phyloP scores from a whole-genome alignment of 2,329 filamentous ascomycete genomes.

The Fusarium sp. region DNA sequence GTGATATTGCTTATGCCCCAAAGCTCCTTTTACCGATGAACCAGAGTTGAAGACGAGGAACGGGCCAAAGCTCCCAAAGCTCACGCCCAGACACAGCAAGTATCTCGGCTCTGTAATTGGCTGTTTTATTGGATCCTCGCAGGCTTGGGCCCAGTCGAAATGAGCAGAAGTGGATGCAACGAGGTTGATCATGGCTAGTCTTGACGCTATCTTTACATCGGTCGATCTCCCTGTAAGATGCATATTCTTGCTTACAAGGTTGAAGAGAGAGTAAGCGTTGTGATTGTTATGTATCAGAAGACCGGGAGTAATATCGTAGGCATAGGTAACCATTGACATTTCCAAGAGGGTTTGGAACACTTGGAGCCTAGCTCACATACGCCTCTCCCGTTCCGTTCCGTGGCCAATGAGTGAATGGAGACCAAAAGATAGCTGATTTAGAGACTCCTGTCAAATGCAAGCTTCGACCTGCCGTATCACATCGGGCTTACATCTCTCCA shows the following conservation, averaged over 20 bases:
- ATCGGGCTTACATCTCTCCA: conserved; percentile 21
- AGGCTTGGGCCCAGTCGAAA: conserved; percentile 33
- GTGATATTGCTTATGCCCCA: background rate
- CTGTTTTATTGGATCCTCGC: conserved; percentile 9
- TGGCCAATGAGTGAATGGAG: conserved; percentile 1
- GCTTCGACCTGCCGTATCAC: conserved; percentile 3
- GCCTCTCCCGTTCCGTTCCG: conserved; percentile 35
- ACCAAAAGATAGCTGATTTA: background rate
- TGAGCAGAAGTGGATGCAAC: conserved; percentile 37
- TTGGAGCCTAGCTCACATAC: background rate
- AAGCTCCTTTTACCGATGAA: background rate
- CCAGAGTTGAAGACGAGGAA: background rate
- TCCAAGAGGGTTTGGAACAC: background rate
- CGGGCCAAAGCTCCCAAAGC: conserved; percentile 23
- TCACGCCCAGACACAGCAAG: background rate
- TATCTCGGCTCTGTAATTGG: conserved; percentile 36
- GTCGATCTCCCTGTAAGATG: conserved; percentile 22
- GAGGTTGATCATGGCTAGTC: conserved; percentile 15
- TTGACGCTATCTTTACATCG: conserved; percentile 32
- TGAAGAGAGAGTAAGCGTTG: background rate
- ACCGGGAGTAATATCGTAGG: background rate
- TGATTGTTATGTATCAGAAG: background rate
- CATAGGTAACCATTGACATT: background rate
- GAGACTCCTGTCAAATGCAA: conserved; percentile 8
- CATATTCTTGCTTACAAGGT: background rate